Evolutionary conservation across 2,329 filamentous ascomycete genomes (phyloP).

Genomic region (Claviceps monticola): DNA sequence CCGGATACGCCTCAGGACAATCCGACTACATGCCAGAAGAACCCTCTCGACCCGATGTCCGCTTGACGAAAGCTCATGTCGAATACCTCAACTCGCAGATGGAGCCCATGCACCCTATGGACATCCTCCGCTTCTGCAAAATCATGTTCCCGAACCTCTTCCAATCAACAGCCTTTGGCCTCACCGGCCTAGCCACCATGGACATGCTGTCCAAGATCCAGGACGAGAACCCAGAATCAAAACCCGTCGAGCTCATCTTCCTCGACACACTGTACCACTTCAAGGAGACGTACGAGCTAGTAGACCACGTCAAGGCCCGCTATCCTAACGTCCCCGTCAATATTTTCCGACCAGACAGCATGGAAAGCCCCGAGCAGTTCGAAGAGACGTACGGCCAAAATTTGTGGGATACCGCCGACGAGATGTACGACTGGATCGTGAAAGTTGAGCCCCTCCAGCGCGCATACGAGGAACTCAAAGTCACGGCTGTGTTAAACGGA

Average conservation of each 20-base stretch:
- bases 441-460: conserved; percentile 95
- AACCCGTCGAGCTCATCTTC: conserved; percentile 57
- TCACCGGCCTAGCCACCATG: conserved; percentile 68
- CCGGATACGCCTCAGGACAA: conserved; percentile 62
- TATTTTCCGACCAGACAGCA: conserved; percentile 74
- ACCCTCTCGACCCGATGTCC: conserved; percentile 52
- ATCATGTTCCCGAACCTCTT: conserved; percentile 80
- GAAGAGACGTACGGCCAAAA: conserved; percentile 66
- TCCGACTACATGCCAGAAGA: conserved; percentile 25
- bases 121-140: conserved; percentile 85
- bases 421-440: conserved; percentile 91
- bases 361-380: conserved; percentile 62
- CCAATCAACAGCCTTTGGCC: conserved; percentile 72
- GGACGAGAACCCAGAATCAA: conserved; percentile 45
- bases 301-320: conserved; percentile 57
- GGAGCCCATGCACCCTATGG: conserved; percentile 75
- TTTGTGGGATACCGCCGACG: conserved; percentile 73
- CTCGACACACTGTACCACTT: conserved; percentile 78
- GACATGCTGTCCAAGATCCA: conserved; percentile 74
- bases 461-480: conserved; percentile 74
- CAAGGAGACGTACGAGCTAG: conserved; percentile 57
- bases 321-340: conserved; percentile 76
- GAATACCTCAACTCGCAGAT: conserved; percentile 84
- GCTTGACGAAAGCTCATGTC: conserved; percentile 77
- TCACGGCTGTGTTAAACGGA: conserved; percentile 84